Conservation (phyloP, 1,139 yeast genomes). For the Ogataea hybrid region DNA sequence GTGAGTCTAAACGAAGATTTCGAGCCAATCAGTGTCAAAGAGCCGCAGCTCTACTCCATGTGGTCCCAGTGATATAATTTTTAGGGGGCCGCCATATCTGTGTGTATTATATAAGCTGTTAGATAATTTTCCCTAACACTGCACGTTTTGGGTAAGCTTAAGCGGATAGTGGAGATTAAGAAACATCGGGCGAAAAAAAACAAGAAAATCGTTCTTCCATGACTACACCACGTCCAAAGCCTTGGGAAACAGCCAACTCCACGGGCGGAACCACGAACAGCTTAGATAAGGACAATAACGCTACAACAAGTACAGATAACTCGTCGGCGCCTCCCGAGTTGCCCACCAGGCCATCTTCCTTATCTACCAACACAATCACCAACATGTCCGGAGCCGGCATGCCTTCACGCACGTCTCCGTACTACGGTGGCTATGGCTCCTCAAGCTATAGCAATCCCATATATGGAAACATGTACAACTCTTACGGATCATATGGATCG, state of each 20-base stretch:
- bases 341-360: slow-evolving; percentile 43
- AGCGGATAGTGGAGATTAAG: slow-evolving; percentile 6
- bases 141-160: slow-evolving; percentile 4
- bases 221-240: slow-evolving; percentile 54
- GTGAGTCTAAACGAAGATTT: slow-evolving; percentile 29
- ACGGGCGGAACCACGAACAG: slow-evolving; percentile 18
- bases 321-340: slow-evolving; percentile 40
- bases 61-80: slow-evolving; percentile 45
- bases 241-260: slow-evolving; percentile 44
- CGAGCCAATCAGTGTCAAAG: slow-evolving; percentile 55
- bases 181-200: slow-evolving; percentile 3
- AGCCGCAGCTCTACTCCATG: slow-evolving; percentile 56
- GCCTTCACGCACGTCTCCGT: slow-evolving; percentile 31
- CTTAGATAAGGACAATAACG: slow-evolving; percentile 31
- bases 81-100: neutral
- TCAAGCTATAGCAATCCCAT: slow-evolving; percentile 2
- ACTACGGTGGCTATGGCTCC: slow-evolving; percentile 12
- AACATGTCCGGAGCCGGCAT: slow-evolving; percentile 5
- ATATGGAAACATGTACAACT: slow-evolving; percentile 4
- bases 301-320: slow-evolving; percentile 20
- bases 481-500: slow-evolving; percentile 17
- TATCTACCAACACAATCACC: slow-evolving; percentile 19
- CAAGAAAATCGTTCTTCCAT: slow-evolving; percentile 18
- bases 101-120: slow-evolving; percentile 6
- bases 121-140: neutral